These are phyloP conservation scores for Globisporangium spiculum DNA, from an alignment of 352 stramenopile species.

Conservation along the genomic window DNA sequence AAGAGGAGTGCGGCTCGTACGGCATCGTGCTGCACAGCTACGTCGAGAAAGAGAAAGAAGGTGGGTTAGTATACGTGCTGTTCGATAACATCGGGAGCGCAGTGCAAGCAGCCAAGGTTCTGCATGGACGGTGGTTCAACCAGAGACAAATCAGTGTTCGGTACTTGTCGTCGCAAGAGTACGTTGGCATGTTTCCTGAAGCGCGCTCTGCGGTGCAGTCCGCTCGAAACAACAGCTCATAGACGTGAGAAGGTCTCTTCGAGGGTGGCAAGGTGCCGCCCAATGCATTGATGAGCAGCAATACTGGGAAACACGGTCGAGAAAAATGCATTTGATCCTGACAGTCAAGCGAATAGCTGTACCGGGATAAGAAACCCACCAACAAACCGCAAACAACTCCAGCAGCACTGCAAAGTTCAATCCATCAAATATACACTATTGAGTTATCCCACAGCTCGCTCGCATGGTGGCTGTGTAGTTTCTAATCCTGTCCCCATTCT, in stretches of 20 bases:
- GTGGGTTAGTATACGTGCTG: slow-evolving; percentile 86
- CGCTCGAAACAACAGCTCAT: slow-evolving; percentile 35
- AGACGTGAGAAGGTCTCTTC: slow-evolving; percentile 1
- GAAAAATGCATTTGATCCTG: not conserved
- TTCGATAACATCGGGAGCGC: slow-evolving; percentile 63
- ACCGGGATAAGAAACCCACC: not conserved
- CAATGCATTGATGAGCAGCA: not conserved
- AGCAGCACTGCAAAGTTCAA: not conserved
- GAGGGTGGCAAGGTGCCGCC: not conserved
- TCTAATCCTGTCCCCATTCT: slow-evolving; percentile 2
- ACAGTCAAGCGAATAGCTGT: not conserved
- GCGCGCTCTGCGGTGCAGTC: slow-evolving; percentile 66
- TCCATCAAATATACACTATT: slow-evolving; percentile 15
- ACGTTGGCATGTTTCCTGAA: slow-evolving; percentile 87
- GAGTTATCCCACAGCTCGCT: slow-evolving; percentile 6
- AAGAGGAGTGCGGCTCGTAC: slow-evolving; percentile 78
- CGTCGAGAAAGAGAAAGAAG: slow-evolving; percentile 81
- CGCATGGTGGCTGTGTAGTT: not conserved
- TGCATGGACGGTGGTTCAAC: slow-evolving; percentile 91
- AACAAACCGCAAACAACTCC: slow-evolving; percentile 6
- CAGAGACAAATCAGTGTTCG: slow-evolving; percentile 87
- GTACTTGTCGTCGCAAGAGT: slow-evolving; percentile 84
- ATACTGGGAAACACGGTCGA: not conserved
- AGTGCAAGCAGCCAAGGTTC: slow-evolving; percentile 58
- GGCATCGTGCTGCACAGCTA: slow-evolving; percentile 74